These are phyloP conservation scores for Ogataea dorogensis DNA, from an alignment of 805 yeast species.

Conservation along the genomic window DNA sequence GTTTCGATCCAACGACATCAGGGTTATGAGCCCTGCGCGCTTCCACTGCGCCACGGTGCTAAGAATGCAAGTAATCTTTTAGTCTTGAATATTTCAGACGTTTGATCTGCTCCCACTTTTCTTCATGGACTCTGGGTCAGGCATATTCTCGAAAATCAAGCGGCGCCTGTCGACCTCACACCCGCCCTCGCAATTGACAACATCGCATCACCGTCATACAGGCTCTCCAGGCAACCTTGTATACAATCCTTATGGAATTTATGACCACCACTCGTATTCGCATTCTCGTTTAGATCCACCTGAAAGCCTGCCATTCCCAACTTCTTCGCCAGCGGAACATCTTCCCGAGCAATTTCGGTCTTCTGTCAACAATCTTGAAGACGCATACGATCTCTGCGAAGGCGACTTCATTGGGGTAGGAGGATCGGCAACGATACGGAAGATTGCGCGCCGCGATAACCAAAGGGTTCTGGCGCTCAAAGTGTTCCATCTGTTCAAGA, in stretches of 20 bases:
- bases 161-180: slow-evolving; percentile 1
- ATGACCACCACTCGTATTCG: slow-evolving; percentile 27
- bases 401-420: slow-evolving; percentile 58
- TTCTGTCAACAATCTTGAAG: slow-evolving; percentile 46
- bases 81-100: no score
- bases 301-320: slow-evolving; percentile 52
- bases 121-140: slow-evolving; percentile 1
- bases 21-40: slow-evolving; percentile 99
- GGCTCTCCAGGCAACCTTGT: not conserved
- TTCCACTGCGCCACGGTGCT: slow-evolving; percentile 99
- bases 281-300: no score
- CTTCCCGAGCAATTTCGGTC: slow-evolving; percentile 56
- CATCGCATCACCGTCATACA: not conserved
- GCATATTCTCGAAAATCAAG: slow-evolving; percentile 4
- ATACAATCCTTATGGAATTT: slow-evolving; percentile 64
- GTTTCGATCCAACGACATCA: slow-evolving; percentile 97
- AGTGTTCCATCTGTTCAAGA: slow-evolving; percentile 54
- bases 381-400: slow-evolving; percentile 49
- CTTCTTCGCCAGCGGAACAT: slow-evolving; percentile 61
- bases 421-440: slow-evolving; percentile 66
- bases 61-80: no score
- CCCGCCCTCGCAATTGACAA: slow-evolving; percentile 2
- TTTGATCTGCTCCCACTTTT: no score
- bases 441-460: slow-evolving; percentile 35
- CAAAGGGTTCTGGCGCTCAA: slow-evolving; percentile 61